These are phyloP conservation scores for Tillandsia fasciculata DNA, from an alignment of 176 grass and related monocot species.

Conservation along the genomic window DNA sequence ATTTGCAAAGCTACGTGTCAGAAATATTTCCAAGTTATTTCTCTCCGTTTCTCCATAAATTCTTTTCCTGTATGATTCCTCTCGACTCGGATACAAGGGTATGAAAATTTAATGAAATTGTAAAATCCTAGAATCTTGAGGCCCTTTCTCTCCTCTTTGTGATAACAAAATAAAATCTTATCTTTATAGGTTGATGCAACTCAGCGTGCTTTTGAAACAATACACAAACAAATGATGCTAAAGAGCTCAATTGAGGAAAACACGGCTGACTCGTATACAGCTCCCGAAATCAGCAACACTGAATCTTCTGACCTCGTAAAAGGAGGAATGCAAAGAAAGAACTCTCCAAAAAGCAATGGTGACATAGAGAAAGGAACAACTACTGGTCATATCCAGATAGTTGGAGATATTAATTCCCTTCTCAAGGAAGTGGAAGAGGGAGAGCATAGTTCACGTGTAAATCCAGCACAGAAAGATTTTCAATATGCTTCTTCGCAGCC, in stretches of 20 bases:
- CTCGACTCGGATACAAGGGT: slow-evolving; percentile 92
- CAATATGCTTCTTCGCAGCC: slow-evolving; percentile 24
- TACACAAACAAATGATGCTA: slow-evolving; percentile 66
- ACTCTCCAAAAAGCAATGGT: slow-evolving; percentile 21
- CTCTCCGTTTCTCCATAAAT: slow-evolving; percentile 82
- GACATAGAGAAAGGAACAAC: slow-evolving; percentile 32
- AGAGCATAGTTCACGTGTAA: slow-evolving; percentile 21
- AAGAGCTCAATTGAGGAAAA: slow-evolving; percentile 23
- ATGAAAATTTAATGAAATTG: slow-evolving; percentile 12
- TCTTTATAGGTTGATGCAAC: slow-evolving; percentile 62
- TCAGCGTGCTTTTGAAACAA: slow-evolving; percentile 58
- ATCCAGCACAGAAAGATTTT: slow-evolving; percentile 12
- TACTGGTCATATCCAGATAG: slow-evolving; percentile 47
- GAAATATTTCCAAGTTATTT: slow-evolving; percentile 89
- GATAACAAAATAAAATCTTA: slow-evolving; percentile 7
- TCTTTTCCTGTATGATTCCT: slow-evolving; percentile 86
- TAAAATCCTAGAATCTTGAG: not conserved
- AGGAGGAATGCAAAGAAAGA: slow-evolving; percentile 22
- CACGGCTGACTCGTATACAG: slow-evolving; percentile 7
- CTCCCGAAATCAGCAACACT: slow-evolving; percentile 8
- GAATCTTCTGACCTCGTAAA: slow-evolving; percentile 27
- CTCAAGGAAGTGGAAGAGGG: slow-evolving; percentile 66
- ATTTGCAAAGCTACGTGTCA: slow-evolving; percentile 80
- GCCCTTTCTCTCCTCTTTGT: not conserved
- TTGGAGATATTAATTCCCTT: slow-evolving; percentile 70